A percentile compares a stretch with the other conserved stretches of the same genome.
These are phyloP conservation scores for rapeseed (Brassica napus) DNA, from an alignment of 345 rosid species.

Conservation along the genomic window DNA sequence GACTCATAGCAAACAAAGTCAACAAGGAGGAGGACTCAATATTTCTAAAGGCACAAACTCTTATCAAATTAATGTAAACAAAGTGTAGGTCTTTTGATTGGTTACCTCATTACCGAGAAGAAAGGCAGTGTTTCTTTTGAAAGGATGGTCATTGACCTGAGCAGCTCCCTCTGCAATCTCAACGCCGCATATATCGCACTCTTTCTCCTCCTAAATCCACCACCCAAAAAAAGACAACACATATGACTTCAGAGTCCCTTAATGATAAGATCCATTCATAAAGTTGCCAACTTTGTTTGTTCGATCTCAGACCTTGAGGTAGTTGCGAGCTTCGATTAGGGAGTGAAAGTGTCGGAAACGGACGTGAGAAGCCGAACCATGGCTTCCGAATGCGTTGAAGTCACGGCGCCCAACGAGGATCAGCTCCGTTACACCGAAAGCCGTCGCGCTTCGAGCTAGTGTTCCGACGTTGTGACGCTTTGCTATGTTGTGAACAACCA, in stretches of 20 bases:
- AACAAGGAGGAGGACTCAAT: background rate
- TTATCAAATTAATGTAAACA: background rate
- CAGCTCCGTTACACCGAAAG: slow-evolving; percentile 86
- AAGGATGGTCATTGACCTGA: slow-evolving; percentile 76
- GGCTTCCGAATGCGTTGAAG: slow-evolving; percentile 96
- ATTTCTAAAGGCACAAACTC: background rate
- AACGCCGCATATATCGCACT: slow-evolving; percentile 94
- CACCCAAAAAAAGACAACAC: background rate
- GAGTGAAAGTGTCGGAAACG: slow-evolving; percentile 89
- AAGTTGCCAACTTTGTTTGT: background rate
- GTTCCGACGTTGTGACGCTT: slow-evolving; percentile 97
- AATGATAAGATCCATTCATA: background rate
- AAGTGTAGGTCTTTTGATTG: background rate
- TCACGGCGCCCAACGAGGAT: slow-evolving; percentile 91
- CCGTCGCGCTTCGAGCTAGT: slow-evolving; percentile 87
- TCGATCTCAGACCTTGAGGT: slow-evolving; percentile 57
- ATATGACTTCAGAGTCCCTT: background rate
- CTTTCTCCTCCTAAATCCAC: slow-evolving; percentile 52
- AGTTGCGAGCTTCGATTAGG: slow-evolving; percentile 65
- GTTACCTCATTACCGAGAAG: slow-evolving; percentile 90
- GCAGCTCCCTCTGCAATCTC: slow-evolving; percentile 82
- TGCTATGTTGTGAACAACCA: slow-evolving; percentile 93
- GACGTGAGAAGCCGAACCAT: slow-evolving; percentile 87
- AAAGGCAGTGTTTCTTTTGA: slow-evolving; percentile 78
- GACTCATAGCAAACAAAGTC: background rate